Conservation (phyloP, 2,329 filamentous ascomycete genomes). For the Xylaria sp. region DNA sequence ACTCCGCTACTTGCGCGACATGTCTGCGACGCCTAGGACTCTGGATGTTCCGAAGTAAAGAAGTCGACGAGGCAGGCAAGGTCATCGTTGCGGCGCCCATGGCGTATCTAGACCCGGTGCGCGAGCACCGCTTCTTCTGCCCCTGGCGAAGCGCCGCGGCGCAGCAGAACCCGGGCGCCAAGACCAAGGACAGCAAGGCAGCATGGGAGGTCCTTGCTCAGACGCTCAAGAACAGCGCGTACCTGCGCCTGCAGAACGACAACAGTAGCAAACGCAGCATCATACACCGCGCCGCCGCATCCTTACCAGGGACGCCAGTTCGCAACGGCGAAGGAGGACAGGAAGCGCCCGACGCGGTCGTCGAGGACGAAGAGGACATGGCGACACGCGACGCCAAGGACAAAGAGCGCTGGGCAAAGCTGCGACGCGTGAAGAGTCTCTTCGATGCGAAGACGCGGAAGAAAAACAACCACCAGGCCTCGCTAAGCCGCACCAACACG, state of each 20-base stretch:
- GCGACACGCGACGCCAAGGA: slow-evolving; percentile 53
- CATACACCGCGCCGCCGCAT: slow-evolving; percentile 26
- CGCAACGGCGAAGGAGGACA: slow-evolving; percentile 23
- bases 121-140: slow-evolving; percentile 77
- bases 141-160: slow-evolving; percentile 66
- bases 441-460: slow-evolving; percentile 60
- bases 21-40: slow-evolving; percentile 85
- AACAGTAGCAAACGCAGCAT: slow-evolving; percentile 29
- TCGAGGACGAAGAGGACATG: slow-evolving; percentile 45
- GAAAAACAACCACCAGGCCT: slow-evolving; percentile 41
- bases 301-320: slow-evolving; percentile 26
- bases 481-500: slow-evolving; percentile 40
- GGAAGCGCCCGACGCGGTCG: slow-evolving; percentile 25
- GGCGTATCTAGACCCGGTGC: slow-evolving; percentile 61
- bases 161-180: slow-evolving; percentile 49
- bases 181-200: slow-evolving; percentile 36
- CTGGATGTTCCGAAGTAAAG: slow-evolving; percentile 86
- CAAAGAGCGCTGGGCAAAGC: slow-evolving; percentile 66
- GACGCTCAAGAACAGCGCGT: slow-evolving; percentile 54
- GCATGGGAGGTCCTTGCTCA: slow-evolving; percentile 53
- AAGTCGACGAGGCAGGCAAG: slow-evolving; percentile 48
- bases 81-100: slow-evolving; percentile 57
- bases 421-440: slow-evolving; percentile 65
- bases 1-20: slow-evolving; percentile 73
- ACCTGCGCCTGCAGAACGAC: slow-evolving; percentile 39